Percentiles rank a stretch among this genome's conserved stretches.
These are phyloP conservation scores for Ascochyta fabae DNA, from an alignment of 2,329 filamentous ascomycete genomes.

Conservation along the genomic window DNA sequence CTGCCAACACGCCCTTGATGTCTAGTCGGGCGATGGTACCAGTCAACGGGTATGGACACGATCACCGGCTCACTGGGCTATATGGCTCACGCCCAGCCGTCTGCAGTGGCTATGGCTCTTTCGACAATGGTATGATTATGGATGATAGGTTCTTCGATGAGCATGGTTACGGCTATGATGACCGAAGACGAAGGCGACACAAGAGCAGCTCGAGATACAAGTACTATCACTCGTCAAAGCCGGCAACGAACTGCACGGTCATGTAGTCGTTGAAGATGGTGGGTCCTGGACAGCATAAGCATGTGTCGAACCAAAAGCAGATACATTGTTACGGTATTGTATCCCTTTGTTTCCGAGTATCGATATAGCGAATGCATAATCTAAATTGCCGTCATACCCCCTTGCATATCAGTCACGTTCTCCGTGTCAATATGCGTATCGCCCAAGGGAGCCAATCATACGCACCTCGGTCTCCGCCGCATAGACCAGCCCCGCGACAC, in stretches of 20 bases:
- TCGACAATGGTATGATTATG: slow-evolving; percentile 1
- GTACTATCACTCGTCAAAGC: slow-evolving; percentile 28
- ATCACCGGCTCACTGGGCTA: slow-evolving; percentile 31
- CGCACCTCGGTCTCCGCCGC: slow-evolving; percentile 11
- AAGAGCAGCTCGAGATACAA: slow-evolving; percentile 27
- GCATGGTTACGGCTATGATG: slow-evolving; percentile 6
- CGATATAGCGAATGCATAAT: not conserved
- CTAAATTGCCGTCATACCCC: slow-evolving; percentile 6
- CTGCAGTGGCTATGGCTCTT: not conserved
- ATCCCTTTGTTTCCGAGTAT: no score
- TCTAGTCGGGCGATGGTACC: slow-evolving; percentile 21
- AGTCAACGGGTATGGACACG: slow-evolving; percentile 19
- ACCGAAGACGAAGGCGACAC: slow-evolving; percentile 20
- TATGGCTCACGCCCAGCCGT: slow-evolving; percentile 15
- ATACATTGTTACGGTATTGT: no score
- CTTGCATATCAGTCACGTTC: slow-evolving; percentile 16
- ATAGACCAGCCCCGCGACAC: slow-evolving; percentile 17
- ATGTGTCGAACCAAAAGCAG: no score
- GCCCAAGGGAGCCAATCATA: slow-evolving; percentile 11
- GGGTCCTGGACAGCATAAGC: no score
- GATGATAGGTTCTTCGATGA: slow-evolving; percentile 10
- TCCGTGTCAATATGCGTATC: slow-evolving; percentile 12
- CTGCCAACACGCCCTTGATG: slow-evolving; percentile 2
- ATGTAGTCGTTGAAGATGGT: slow-evolving; percentile 20
- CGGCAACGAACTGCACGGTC: slow-evolving; percentile 28